phyloP scores from a whole-genome alignment of 441 rosid genomes.

The Eruca vesicaria region DNA sequence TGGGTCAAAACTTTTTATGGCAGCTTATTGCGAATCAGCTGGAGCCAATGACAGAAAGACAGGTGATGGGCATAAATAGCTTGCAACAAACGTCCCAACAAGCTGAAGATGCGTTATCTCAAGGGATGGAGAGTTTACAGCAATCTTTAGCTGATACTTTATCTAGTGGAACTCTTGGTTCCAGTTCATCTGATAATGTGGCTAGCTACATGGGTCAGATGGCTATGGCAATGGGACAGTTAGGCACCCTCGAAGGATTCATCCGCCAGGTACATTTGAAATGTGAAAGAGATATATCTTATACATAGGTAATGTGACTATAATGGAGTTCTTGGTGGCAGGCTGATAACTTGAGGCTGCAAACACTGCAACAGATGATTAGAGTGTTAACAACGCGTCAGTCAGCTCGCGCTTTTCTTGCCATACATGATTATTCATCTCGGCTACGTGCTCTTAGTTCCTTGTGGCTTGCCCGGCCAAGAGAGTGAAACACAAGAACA shows the following conservation, averaged over 20 bases:
- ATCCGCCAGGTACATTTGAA: neutral
- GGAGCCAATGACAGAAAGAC: neutral
- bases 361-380: constrained; percentile 84
- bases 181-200: neutral
- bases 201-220: neutral
- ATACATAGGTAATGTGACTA: neutral
- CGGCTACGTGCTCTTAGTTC: constrained; percentile 93
- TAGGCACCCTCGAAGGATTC: neutral
- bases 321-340: constrained; percentile 29
- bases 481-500: constrained; percentile 47
- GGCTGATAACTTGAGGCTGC: constrained; percentile 95
- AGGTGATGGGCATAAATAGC: neutral
- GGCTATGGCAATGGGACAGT: neutral
- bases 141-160: neutral
- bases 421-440: constrained; percentile 81
- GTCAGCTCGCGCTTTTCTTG: constrained; percentile 86
- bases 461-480: constrained; percentile 92
- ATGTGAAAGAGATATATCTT: neutral
- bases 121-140: neutral
- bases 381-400: constrained; percentile 83
- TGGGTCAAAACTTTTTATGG: neutral
- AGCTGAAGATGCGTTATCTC: neutral
- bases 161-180: neutral
- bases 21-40: neutral
- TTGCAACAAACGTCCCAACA: neutral